These are phyloP conservation scores for Bruguiera hainesii DNA, from an alignment of 441 rosid genomes.

Conservation along the genomic window DNA sequence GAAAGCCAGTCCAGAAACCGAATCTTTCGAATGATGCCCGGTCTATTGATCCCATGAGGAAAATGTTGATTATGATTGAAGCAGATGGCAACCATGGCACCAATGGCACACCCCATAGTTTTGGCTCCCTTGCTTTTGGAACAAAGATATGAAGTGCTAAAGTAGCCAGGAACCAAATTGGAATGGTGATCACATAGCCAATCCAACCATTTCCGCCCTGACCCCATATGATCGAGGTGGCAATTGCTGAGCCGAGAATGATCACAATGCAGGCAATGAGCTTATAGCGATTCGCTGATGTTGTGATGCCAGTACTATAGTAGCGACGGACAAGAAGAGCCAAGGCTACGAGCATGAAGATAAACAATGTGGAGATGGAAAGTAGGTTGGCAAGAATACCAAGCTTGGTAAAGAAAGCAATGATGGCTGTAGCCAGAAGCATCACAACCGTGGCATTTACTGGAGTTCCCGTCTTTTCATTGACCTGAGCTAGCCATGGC, in stretches of 20 bases:
- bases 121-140: slow-evolving; percentile 55
- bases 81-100: slow-evolving; percentile 68
- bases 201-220: slow-evolving; percentile 38
- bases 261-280: slow-evolving; percentile 34
- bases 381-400: slow-evolving; percentile 64
- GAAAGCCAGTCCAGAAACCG: slow-evolving; percentile 43
- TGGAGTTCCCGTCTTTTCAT: slow-evolving; percentile 63
- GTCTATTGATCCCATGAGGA: slow-evolving; percentile 65
- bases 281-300: slow-evolving; percentile 37
- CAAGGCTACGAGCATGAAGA: slow-evolving; percentile 60
- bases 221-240: slow-evolving; percentile 48
- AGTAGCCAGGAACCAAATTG: slow-evolving; percentile 57
- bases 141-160: slow-evolving; percentile 41
- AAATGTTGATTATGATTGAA: slow-evolving; percentile 53
- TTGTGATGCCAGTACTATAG: slow-evolving; percentile 47
- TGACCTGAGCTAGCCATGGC: slow-evolving; percentile 53
- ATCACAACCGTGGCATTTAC: slow-evolving; percentile 56
- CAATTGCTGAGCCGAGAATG: slow-evolving; percentile 53
- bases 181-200: slow-evolving; percentile 40
- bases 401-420: slow-evolving; percentile 70
- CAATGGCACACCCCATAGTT: slow-evolving; percentile 66
- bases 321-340: slow-evolving; percentile 67
- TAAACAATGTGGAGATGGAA: slow-evolving; percentile 61
- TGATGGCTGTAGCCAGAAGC: slow-evolving; percentile 45
- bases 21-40: slow-evolving; percentile 54